phyloP scores from a whole-genome alignment of 179 eudicot species.

The Spinacia oleracea region DNA sequence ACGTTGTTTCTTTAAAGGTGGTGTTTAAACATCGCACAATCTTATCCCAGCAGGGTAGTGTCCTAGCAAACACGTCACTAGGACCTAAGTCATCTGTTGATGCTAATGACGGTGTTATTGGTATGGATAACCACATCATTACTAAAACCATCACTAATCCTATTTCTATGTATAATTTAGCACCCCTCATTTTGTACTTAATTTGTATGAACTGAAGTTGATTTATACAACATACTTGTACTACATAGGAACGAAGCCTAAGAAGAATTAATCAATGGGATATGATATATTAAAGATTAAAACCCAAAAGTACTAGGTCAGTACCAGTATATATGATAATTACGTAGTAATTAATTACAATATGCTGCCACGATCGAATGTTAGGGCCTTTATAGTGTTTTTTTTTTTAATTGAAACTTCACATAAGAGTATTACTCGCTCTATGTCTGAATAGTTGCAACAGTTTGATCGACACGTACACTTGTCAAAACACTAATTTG shows the following conservation, averaged over 20 bases:
- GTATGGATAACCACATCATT: conserved; percentile 10
- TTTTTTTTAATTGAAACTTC: too few species aligned
- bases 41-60: neutral
- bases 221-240: too few species aligned
- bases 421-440: too few species aligned
- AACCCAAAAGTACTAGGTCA: neutral
- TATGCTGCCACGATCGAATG: neutral
- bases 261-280: neutral
- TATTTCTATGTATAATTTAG: neutral
- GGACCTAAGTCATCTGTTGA: neutral
- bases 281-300: too few species aligned
- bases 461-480: too few species aligned
- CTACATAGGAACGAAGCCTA: neutral
- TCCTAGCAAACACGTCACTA: neutral
- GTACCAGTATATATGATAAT: neutral
- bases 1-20: neutral
- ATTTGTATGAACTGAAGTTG: neutral
- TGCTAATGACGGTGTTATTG: neutral
- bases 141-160: conserved; percentile 1
- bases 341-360: neutral
- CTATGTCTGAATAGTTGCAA: too few species aligned
- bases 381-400: neutral
- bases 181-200: neutral
- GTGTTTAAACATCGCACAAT: neutral
- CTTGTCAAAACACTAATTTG: too few species aligned